Base-by-base conservation (phyloP, 352 stramenopile genomes). In the Hyaloperonospora arabidopsidis region DNA sequence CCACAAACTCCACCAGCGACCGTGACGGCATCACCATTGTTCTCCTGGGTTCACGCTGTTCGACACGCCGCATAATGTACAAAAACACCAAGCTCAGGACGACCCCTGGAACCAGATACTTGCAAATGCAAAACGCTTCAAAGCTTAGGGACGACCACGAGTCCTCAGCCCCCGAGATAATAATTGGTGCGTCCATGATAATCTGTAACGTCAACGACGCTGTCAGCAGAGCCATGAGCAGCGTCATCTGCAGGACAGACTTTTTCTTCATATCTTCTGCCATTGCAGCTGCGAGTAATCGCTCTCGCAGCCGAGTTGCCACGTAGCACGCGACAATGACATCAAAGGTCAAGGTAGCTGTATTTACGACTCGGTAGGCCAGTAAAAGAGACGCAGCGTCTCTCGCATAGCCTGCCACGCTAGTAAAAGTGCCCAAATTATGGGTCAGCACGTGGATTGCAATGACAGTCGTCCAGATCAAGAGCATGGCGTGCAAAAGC, bases 191-290 rank as follows among this genome's bases (percentile, higher is more conserved):
- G 35, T 86, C 74, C 75, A 88, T 86, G 23, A 73, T 53, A 1
- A 73, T 58, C 61, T 86, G 61, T 8, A 88, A 47, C 17, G 63
- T 46, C 43, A 88, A 35, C 5, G 75, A 72, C 6, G 55, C 57
- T 12, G 57, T 77, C 8, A 88, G 63, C 13, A 65, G 43, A 1
- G 57, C 43, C 61, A 86, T 79, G 0, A 88, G 59, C 47, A 85
- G 61, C 40, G 67, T 79, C 73, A 88, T 85, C 60, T 88, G 78
- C 28, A 78, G 61, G 29, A 85, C 71, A 32, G 75, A 85, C 57
- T 88, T 88, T 17, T 65, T 61, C 65, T 86, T 88, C 75, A 88
- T 86, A 29, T 88, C 69, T 40, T 88, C 78, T 0, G 75, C 64
- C 75, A 88, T 85, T 5, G 78, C 78, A 18, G 75, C 78, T 17